Evolutionary conservation across 2,329 filamentous ascomycete species (phyloP), one percentile per base, ranked within the genome.

Genomic region (Trichoderma guizhouense): DNA sequence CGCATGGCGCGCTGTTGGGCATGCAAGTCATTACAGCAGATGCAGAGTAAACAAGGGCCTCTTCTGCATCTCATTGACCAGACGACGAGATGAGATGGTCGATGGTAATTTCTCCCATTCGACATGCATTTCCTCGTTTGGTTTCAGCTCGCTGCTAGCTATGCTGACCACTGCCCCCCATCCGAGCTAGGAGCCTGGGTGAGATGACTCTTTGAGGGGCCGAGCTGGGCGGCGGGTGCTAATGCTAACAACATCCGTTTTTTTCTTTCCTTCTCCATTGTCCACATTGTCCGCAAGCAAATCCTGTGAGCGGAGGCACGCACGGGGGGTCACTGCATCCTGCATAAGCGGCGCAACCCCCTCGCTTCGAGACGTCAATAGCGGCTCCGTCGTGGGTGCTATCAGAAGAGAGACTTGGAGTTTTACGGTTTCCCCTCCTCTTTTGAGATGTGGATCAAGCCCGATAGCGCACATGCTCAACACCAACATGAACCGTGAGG

Each of bases 261-360:
- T 43, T 32, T 6, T 21, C 24, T 32, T 53, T 36, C 9, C 36
- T 51, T 18, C 15, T 26, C 12, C 34, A 30, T 61, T 24, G 36
- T 47, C 14, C 34, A 21, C 47, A 28, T 34, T 34, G 51, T 34
- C 43, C n/a, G n/a, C 21, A 64, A 34, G 57, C 55, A 63, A 62
- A 72, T 53, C 53, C 64, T 62, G 57, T 65, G 58, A 57, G 64
- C 64, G 70, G 70, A 67, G 62, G 64, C 43, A 51, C 34, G 61
- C 69, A 55, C 71, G 58, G 75, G 74, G 74, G 65, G 66, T 69
- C 57, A 61, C 21, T 76, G 74, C 71, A 78, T 73, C 73, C 66
- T 78, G 78, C 78, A 79, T 79, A 77, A 78, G 77, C 77, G 76
- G 75, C 76, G 73, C 75, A 75, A 74, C 74, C 73, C 53, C 55